Percentiles rank a stretch among this genome's conserved stretches.
These are phyloP conservation scores for Coemansia sp. DNA, from an alignment of 192 early-diverging fungal genomes.

Conservation along the genomic window DNA sequence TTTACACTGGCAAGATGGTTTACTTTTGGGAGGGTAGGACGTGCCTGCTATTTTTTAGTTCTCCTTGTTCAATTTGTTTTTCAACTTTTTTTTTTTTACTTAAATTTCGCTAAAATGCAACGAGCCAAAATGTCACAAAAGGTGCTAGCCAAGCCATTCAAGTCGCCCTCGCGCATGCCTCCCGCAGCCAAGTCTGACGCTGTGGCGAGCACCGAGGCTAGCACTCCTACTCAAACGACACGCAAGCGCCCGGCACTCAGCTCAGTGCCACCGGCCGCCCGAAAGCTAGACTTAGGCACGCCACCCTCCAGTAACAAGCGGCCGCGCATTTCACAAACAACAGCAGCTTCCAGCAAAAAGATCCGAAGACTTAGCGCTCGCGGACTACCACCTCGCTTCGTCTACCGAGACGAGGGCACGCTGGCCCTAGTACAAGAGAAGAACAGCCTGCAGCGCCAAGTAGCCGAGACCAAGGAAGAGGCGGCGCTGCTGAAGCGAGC, in stretches of 20 bases:
- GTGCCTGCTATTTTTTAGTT: not conserved
- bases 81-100: conserved; percentile 5
- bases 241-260: not conserved
- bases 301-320: not conserved
- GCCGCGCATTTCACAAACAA: not conserved
- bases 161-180: conserved; percentile 27
- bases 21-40: no score
- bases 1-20: no score
- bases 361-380: not conserved
- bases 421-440: conserved; percentile 21
- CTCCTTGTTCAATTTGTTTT: not conserved
- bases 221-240: not conserved
- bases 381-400: not conserved
- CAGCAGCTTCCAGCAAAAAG: not conserved
- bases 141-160: conserved; percentile 40
- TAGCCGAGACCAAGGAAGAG: conserved; percentile 19
- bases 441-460: conserved; percentile 14
- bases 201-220: not conserved
- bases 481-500: conserved; percentile 30
- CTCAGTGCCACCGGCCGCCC: conserved; percentile 9
- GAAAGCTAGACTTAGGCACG: conserved; percentile 2
- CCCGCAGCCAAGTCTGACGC: not conserved
- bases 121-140: conserved; percentile 15
- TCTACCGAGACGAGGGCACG: conserved; percentile 11
- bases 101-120: conserved; percentile 14